Evolutionary conservation across 257 asterid genomes (phyloP).

Genomic region (Fraxinus pennsylvanica): DNA sequence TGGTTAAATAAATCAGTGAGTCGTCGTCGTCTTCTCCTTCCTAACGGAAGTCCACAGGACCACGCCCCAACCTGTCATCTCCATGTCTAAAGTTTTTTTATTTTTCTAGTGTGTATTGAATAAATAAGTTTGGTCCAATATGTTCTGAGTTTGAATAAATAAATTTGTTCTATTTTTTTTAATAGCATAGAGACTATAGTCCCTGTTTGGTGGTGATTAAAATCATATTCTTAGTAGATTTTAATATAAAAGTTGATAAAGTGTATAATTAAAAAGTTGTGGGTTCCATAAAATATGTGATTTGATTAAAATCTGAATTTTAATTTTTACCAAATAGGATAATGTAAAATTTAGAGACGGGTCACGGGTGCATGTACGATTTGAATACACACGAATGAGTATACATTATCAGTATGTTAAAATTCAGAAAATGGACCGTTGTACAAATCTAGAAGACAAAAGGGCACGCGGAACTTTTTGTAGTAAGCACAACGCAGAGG

Average conservation of each 20-base stretch:
- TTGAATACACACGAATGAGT: conserved; percentile 13
- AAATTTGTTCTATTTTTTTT: too few species aligned
- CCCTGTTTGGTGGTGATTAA: too few species aligned
- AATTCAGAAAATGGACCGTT: conserved; percentile 36
- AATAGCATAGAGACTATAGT: not conserved
- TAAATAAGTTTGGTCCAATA: too few species aligned
- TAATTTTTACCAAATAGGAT: too few species aligned
- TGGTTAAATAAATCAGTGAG: not conserved
- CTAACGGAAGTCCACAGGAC: not conserved
- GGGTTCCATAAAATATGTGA: too few species aligned
- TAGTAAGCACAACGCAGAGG: conserved; percentile 18
- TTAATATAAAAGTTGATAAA: too few species aligned
- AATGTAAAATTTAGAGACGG: too few species aligned
- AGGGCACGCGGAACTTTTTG: conserved; percentile 35
- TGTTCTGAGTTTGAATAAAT: too few species aligned
- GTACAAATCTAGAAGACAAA: conserved; percentile 44
- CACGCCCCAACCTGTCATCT: not conserved
- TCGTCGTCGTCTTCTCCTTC: not conserved
- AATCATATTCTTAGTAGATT: too few species aligned
- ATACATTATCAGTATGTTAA: conserved; percentile 34
- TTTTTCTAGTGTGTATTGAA: too few species aligned
- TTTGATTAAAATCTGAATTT: too few species aligned
- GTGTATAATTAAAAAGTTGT: too few species aligned
- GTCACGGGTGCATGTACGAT: not conserved
- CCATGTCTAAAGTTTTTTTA: not conserved